phyloP scores from a whole-genome alignment of 441 rosid genomes.

The Biscutella auriculata region DNA sequence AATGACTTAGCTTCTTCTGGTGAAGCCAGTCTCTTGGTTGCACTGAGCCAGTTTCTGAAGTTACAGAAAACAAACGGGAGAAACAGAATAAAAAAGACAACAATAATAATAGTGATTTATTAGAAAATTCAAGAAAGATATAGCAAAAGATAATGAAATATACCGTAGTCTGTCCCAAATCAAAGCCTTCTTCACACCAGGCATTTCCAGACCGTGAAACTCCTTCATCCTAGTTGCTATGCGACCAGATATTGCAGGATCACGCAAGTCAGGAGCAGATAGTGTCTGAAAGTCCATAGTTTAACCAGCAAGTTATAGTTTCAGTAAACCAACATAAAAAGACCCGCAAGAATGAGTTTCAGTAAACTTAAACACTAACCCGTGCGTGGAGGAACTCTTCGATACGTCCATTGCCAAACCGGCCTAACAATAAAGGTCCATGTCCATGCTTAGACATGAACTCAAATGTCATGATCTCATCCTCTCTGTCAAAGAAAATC shows the following conservation, averaged over 20 bases:
- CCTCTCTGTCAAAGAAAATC: slow-evolving; percentile 63
- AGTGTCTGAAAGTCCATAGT: slow-evolving; percentile 49
- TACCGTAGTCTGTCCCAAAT: slow-evolving; percentile 79
- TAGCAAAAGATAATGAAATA: neutral
- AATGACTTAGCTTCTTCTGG: slow-evolving; percentile 62
- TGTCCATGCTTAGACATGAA: slow-evolving; percentile 78
- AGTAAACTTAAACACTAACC: slow-evolving; percentile 28
- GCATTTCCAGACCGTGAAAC: slow-evolving; percentile 72
- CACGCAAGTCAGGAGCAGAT: slow-evolving; percentile 66
- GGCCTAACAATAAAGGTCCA: slow-evolving; percentile 69
- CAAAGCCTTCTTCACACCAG: slow-evolving; percentile 42
- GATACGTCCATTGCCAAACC: slow-evolving; percentile 71
- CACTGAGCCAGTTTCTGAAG: slow-evolving; percentile 66
- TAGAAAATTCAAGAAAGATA: neutral
- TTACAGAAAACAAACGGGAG: neutral
- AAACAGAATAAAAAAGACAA: neutral
- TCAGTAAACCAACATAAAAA: neutral
- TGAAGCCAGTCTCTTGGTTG: slow-evolving; percentile 47
- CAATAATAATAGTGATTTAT: neutral
- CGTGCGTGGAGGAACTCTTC: slow-evolving; percentile 88
- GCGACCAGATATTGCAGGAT: slow-evolving; percentile 57
- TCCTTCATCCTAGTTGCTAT: slow-evolving; percentile 80
- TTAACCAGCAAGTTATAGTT: neutral
- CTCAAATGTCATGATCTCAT: slow-evolving; percentile 83
- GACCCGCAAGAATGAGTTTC: too few relatives aligned